Base-by-base conservation (phyloP, 495 filamentous ascomycete genomes). In the Parathielavia appendiculata region DNA sequence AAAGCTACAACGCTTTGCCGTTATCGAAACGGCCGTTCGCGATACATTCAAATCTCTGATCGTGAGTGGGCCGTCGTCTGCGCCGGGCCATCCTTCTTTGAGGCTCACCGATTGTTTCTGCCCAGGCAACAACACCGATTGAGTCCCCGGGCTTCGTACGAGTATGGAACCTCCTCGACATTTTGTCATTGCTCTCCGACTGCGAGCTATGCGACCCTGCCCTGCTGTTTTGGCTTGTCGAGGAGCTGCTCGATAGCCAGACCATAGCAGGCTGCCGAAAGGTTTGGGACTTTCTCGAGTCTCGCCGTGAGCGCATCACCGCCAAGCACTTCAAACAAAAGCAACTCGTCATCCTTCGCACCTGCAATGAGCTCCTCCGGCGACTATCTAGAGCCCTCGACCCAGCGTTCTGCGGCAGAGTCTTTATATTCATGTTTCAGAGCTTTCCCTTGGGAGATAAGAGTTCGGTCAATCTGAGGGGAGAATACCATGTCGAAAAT, bases 371-470 rank as follows among this genome's bases (percentile, higher is more conserved):
- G 72, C 80, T 99, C 4, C 82, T 97, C 10, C 85, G 93, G 48
- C 81, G 93, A 54, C 78, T 99, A 5, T 97, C 93, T 3, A 80
- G 95, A 47, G 91, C 93, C 5, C 91, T 97, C 66, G 95, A 99
- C 73, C 90, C 95, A 0, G 92, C 95, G 4, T 99, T 98, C 71
- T 97, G 92, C 69, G 93, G 93, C 38, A 81, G 92, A 45, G 92
- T 99, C 20, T 96, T 96, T 68, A 95, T 99, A 61, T 99, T 96
- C 67, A 83, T 97, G 57, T 97, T 96, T 71, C 93, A 97, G 70
- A 95, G 89, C 69, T 97, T 97, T 65, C 91, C 93, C 12, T 78
- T 97, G 0, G 91, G 92, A 26, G 93, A 99, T 73, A 92, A 89
- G 65, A 97, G 93, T 69, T 96, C 92, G 1, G 92, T 99, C 49